Evolutionary conservation across 2,329 filamentous ascomycete genomes (phyloP), one percentile per base, ranked within the genome.

Genomic region (Alternaria infectoria): DNA sequence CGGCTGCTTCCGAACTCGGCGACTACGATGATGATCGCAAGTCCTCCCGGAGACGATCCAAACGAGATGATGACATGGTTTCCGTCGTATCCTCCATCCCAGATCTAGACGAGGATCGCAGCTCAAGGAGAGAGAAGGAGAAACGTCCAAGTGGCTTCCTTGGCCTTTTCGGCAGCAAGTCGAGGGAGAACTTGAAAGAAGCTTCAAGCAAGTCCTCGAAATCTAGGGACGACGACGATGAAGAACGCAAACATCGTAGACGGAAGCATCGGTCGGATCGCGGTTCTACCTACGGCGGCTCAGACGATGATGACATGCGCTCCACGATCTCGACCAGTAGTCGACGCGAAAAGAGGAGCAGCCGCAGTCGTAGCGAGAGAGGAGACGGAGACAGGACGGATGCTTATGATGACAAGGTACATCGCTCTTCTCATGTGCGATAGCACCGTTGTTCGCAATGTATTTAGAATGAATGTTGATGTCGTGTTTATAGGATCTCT

Each of bases 151-250:
- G 80, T 51, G 81, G 83, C 12, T 57, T 85, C 8, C 81, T 84
- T 54, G 81, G 83, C 6, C 67, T 85, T 9, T 84, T 85, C 56
- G 79, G 81, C 58, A 80, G 81, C 67, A 85, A 82, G 71, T 82
- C 82, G 3, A 77, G 74, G 44, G 81, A 83, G 44, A 79, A 72
- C 44, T 28, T 77, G 15, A 67, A 71, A 11, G 76, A 80, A 23
- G 57, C 69, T n/a, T 67, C 71, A 6, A 74, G 76, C 64, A 80
- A 76, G 59, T 75, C 74, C 40, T 75, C 74, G 25, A 77, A 74
- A 63, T 68, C 70, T 28, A 73, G 60, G 67, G 76, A 80, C 21
- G 79, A 81, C 44, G 78, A 69, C 17, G 79, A 79, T 51, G 77
- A 78, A 43, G 79, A 83, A 43, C 71, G 76, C 43, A 81, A 82